A percentile compares a stretch with the other conserved stretches of the same genome.
Conservation (phyloP, 768 basidiomycete species). For the Russula sp. region DNA sequence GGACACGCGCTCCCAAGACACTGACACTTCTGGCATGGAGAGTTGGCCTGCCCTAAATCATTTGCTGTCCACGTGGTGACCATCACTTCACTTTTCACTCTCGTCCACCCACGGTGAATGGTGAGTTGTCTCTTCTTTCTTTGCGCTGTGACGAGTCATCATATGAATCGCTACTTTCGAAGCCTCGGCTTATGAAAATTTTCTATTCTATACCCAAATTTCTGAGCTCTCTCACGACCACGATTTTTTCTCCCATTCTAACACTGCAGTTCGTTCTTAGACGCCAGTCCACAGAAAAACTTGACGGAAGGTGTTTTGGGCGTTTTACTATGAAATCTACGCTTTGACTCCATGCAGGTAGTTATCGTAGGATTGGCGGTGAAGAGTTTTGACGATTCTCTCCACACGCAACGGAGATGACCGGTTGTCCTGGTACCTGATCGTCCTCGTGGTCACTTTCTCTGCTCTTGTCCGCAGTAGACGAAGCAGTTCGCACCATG, state of each 20-base stretch:
- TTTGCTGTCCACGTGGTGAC: neutral
- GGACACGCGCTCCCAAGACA: no score
- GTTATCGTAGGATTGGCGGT: neutral
- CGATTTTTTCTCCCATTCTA: neutral
- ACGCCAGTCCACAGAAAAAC: neutral
- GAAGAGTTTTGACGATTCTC: neutral
- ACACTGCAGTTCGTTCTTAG: conserved; percentile 3
- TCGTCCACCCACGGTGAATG: neutral
- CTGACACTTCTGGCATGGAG: no score
- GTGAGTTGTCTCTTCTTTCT: conserved; percentile 12
- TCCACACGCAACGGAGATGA: neutral
- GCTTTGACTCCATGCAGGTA: neutral
- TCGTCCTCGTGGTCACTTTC: neutral
- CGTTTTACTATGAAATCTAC: no score
- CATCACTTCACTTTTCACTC: neutral
- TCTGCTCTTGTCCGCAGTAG: neutral
- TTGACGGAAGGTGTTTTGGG: neutral
- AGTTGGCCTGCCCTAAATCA: conserved; percentile 11
- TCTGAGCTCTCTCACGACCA: conserved; percentile 50
- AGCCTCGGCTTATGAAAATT: conserved; percentile 65
- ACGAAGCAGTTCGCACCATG: neutral
- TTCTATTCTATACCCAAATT: conserved; percentile 85
- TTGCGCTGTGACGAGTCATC: conserved; percentile 57
- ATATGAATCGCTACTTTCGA: conserved; percentile 86
- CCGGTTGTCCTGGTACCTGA: neutral